These are phyloP conservation scores for Trichosanthes cucumerina DNA, from an alignment of 306 rosid genomes.

Conservation along the genomic window DNA sequence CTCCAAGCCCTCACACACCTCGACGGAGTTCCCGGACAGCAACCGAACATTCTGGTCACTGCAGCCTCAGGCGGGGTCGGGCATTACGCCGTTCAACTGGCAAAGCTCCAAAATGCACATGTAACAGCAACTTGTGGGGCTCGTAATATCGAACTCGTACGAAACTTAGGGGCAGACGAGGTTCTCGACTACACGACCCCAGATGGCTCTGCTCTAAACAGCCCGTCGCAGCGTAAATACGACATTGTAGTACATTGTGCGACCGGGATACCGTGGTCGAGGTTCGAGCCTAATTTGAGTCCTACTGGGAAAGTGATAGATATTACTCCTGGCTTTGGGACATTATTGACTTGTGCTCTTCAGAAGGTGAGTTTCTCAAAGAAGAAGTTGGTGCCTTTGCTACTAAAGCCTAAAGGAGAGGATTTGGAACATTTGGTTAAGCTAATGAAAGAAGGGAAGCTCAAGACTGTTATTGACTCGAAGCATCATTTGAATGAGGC, in stretches of 20 bases:
- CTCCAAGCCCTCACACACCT: constrained; percentile 44
- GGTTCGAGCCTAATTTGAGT: constrained; percentile 57
- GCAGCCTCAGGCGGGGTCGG: constrained; percentile 94
- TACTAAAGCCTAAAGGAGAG: constrained; percentile 28
- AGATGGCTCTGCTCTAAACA: constrained; percentile 51
- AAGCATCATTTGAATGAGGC: constrained; percentile 45
- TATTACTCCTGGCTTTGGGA: constrained; percentile 28
- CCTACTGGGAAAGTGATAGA: constrained; percentile 55
- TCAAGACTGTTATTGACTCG: constrained; percentile 55
- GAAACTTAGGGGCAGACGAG: constrained; percentile 70
- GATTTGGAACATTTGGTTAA: constrained; percentile 46
- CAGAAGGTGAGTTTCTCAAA: constrained; percentile 55
- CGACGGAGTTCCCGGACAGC: constrained; percentile 34
- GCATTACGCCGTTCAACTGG: constrained; percentile 67
- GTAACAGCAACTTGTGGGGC: constrained; percentile 84
- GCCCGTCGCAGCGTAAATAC: constrained; percentile 62
- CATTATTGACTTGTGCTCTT: constrained; percentile 30
- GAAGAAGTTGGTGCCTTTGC: constrained; percentile 52
- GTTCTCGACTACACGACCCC: constrained; percentile 71
- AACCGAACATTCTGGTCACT: constrained; percentile 49
- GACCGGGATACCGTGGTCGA: constrained; percentile 48
- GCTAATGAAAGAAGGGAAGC: constrained; percentile 64
- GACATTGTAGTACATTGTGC: constrained; percentile 61
- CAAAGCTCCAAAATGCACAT: constrained; percentile 71
- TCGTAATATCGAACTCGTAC: constrained; percentile 54